Evolutionary conservation across 176 grass and related monocot genomes (phyloP).

Genomic region (Phyllostachys edulis): DNA sequence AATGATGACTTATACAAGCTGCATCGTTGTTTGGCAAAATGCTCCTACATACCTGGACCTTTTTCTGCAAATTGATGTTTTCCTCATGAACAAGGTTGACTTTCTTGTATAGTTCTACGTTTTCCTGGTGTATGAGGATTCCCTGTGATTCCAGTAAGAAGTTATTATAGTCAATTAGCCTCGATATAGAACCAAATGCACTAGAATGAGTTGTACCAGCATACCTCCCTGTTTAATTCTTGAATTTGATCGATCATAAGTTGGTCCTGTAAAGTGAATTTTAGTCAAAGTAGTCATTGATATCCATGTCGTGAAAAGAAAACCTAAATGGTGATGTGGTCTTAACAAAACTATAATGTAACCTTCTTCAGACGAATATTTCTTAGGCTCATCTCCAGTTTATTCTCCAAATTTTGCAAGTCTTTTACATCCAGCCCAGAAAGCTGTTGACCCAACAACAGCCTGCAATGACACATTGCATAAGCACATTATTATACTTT

Average conservation of each 20-base stretch:
- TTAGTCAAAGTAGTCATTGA: conserved; percentile 2
- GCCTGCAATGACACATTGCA: conserved; percentile 25
- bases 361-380: conserved; percentile 51
- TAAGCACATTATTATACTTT: conserved; percentile 2
- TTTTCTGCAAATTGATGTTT: conserved; percentile 55
- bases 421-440: conserved; percentile 47
- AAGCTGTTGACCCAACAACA: conserved; percentile 56
- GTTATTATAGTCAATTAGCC: neutral
- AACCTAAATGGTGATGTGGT: neutral
- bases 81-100: conserved; percentile 46
- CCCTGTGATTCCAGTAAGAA: conserved; percentile 31
- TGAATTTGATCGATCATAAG: conserved; percentile 47
- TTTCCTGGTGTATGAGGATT: conserved; percentile 54
- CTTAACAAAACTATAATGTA: neutral
- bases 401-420: conserved; percentile 52
- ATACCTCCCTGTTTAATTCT: conserved; percentile 49
- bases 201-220: neutral
- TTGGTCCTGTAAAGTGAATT: conserved; percentile 42
- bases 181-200: neutral
- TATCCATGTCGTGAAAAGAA: neutral
- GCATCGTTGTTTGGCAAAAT: neutral
- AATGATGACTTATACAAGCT: neutral
- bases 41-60: conserved; percentile 23
- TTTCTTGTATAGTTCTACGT: conserved; percentile 57
- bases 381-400: conserved; percentile 44